Evolutionary conservation across 2,329 filamentous ascomycete species (phyloP).

Genomic region (Thermothelomyces thermophilus): DNA sequence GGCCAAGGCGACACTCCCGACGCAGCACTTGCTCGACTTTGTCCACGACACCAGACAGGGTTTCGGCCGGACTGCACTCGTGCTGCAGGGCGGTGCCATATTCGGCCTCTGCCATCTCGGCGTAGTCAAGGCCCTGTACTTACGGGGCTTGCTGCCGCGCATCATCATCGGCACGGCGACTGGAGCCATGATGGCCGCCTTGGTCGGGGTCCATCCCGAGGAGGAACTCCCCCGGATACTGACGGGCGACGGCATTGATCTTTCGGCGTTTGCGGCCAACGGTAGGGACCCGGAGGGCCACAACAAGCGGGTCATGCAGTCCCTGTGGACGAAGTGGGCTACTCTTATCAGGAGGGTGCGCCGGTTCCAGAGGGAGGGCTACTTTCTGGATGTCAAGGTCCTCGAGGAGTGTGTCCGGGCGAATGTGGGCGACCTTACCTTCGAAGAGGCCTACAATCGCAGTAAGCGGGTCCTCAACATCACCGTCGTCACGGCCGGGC

Average conservation of each 20-base stretch:
- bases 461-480: constrained; percentile 89
- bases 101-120: constrained; percentile 88
- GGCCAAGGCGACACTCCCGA: constrained; percentile 21
- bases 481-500: constrained; percentile 70
- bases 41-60: constrained; percentile 82
- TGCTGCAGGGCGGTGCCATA: constrained; percentile 84
- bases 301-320: constrained; percentile 28
- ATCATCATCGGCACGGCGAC: constrained; percentile 91
- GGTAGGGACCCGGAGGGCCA: constrained; percentile 24
- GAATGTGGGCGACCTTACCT: constrained; percentile 84
- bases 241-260: constrained; percentile 71
- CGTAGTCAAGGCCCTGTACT: constrained; percentile 79
- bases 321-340: constrained; percentile 39
- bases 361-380: constrained; percentile 68
- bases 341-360: constrained; percentile 60
- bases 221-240: constrained; percentile 74
- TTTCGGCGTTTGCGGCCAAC: constrained; percentile 63
- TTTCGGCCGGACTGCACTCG: constrained; percentile 77
- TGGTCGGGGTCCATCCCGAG: constrained; percentile 81
- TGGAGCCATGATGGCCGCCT: constrained; percentile 79
- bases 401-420: constrained; percentile 77
- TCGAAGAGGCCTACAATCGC: constrained; percentile 82
- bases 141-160: constrained; percentile 72
- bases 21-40: constrained; percentile 63
- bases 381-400: constrained; percentile 75